Evolutionary conservation across 495 filamentous ascomycete species (phyloP), one percentile per base, ranked within the genome.

Genomic region (Pyronema domesticum): DNA sequence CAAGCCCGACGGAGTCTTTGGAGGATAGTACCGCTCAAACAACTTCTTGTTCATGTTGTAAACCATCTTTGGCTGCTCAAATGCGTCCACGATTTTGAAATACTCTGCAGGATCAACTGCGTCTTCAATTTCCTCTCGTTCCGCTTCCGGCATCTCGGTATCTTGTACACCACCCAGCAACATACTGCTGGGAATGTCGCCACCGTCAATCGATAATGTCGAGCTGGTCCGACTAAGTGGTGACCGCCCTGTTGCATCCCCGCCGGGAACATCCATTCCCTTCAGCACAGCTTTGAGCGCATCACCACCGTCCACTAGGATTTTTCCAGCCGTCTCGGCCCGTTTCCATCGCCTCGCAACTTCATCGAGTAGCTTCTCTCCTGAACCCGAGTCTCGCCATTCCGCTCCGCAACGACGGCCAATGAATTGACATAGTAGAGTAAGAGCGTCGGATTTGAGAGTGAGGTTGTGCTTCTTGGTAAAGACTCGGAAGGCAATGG

Each of bases 391-490:
- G 70, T 96, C 87, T 58, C 91, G 77, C 91, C 91, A 98, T 80
- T 82, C 88, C 37, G 87, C 83, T 45, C 91, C 91, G 65, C 91
- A 98, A 66, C 94, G 82, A 49, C 82, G 83, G 10, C 91, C 91
- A 37, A 96, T 82, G 63, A 96, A 96, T 0, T 76, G 74, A 10
- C 93, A 88, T 18, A 98, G 72, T 8, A 81, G 77, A 66, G 87
- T 79, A 0, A 98, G 74, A 0, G 91, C 85, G 7, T 87, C 76
- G 0, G 89, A 89, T 3, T 86, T 94, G 39, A 98, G 80, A 0
- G 88, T 96, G 37, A 98, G 74, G 65, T 89, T 89, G 68, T 98
- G 86, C 62, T 98, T 98, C 70, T 95, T 94, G 6, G 91, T 98
- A 59, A 98, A 93, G 0, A 86, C 89, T 39, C 91, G 82, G 66